These are phyloP conservation scores for Cutaneotrichosporon sp. DNA, from an alignment of 1,284 basidiomycete species.

Conservation along the genomic window DNA sequence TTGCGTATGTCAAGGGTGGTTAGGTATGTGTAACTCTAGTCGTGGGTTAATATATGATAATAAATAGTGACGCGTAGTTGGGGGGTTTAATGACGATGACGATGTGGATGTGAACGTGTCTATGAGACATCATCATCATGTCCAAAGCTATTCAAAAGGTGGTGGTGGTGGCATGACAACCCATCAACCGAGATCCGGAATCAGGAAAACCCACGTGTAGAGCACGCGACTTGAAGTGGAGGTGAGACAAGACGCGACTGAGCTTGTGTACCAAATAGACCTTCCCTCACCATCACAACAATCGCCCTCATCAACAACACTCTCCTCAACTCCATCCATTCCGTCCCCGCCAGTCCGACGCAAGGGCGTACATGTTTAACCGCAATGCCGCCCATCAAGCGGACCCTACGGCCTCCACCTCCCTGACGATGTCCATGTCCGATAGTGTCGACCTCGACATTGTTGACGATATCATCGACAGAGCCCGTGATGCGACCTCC, in stretches of 20 bases:
- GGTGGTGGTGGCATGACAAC: not conserved
- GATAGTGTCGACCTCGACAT: conserved; percentile 45
- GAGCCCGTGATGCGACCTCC: conserved; percentile 40
- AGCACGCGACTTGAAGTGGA: not conserved
- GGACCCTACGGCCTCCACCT: conserved; percentile 23
- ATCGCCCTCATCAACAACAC: conserved; percentile 8
- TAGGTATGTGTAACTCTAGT: not conserved
- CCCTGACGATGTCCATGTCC: conserved; percentile 25
- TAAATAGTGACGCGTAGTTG: not conserved
- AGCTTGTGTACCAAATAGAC: not conserved
- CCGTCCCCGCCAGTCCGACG: not conserved
- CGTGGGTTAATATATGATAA: not conserved
- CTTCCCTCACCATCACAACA: not conserved
- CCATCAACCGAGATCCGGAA: not conserved
- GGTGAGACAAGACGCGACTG: not conserved
- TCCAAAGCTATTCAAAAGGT: no score
- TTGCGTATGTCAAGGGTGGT: conserved; percentile 16
- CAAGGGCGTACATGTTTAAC: conserved; percentile 23
- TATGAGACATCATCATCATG: no score
- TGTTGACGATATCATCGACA: conserved; percentile 44
- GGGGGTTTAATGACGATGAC: not conserved
- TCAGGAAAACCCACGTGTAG: not conserved
- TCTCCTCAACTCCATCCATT: not conserved
- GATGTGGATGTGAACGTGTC: conserved; percentile 2
- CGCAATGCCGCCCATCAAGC: conserved; percentile 25